Evolutionary conservation across 1,284 basidiomycete genomes (phyloP), one percentile per base, ranked within the genome.

Genomic region (Polyporus tsugae): DNA sequence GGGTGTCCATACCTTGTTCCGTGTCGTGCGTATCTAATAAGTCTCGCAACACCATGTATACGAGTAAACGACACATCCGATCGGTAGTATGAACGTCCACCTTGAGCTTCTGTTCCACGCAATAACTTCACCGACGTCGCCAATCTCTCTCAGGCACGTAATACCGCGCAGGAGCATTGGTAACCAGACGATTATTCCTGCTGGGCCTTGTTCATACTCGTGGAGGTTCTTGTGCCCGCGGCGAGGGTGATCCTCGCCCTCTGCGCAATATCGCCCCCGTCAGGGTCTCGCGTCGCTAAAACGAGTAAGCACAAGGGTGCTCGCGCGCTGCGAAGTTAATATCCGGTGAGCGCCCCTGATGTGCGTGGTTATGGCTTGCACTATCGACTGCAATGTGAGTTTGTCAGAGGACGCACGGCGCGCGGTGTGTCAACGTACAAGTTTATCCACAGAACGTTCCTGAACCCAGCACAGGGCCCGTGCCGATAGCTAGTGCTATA

Each of bases 321-420:
- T 15, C 10, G 65, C 13, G 29, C 59, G 57, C 19, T 15, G 29
- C 15, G 29, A 55, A 33, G n/a, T 17, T 67, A 46, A 72, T 72
- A 63, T 67, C 65, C 71, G 69, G 42, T 15, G 63, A 63, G 59
- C 63, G 58, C 59, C 33, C 71, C 65, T 72, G 69, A 70, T 70
- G 62, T 60, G 71, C 69, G 71, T 65, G 71, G 42, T 63, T 60
- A 63, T 65, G 65, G 55, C 55, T 63, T 60, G 60, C 62, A 25
- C 46, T 49, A 22, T 49, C 22, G 42, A 39, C 39, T 29, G 41
- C 46, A 13, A 49, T 62, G 52, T 35, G 38, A 60, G 58, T 38
- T 41, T 41, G 58, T 60, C 58, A 58, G 55, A 58, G 25, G 38
- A n/a, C 6, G 49, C 19, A 19, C 2, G 55, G 52, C 53, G 15